Conservation (phyloP, 306 rosid genomes). For the Mimosa pudica region DNA sequence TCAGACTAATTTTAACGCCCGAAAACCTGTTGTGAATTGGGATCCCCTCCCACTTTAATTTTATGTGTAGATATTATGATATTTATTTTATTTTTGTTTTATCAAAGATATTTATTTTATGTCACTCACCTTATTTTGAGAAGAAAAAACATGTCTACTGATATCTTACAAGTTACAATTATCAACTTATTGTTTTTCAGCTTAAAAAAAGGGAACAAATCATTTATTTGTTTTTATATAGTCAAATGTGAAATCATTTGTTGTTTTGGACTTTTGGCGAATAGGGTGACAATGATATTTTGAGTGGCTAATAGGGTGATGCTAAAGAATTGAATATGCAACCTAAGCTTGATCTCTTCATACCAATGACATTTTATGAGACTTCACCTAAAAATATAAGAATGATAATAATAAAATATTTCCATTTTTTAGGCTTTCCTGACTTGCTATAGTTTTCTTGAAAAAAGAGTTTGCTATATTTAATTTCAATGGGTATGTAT, state of each 20-base stretch:
- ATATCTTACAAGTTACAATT: background rate
- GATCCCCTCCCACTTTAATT: background rate
- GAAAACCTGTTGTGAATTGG: too few relatives aligned
- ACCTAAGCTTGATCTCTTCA: background rate
- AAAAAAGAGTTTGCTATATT: too few relatives aligned
- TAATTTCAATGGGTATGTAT: background rate
- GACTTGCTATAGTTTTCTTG: background rate
- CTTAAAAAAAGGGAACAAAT: too few relatives aligned
- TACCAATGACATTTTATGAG: background rate
- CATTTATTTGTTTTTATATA: too few relatives aligned
- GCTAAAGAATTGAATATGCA: background rate
- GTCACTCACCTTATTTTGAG: background rate
- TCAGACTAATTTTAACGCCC: background rate
- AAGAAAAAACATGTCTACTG: background rate
- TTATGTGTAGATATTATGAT: background rate
- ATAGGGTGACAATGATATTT: background rate
- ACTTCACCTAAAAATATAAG: too few relatives aligned
- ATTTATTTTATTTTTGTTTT: too few relatives aligned
- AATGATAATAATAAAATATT: too few relatives aligned
- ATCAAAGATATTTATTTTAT: background rate
- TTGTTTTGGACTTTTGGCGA: background rate
- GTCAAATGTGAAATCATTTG: background rate
- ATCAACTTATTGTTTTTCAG: background rate
- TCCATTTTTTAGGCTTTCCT: too few relatives aligned
- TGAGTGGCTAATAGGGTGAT: background rate